Evolutionary conservation across 1,139 yeast species (phyloP).

Genomic region (Geotrichum cucujoidarum): DNA sequence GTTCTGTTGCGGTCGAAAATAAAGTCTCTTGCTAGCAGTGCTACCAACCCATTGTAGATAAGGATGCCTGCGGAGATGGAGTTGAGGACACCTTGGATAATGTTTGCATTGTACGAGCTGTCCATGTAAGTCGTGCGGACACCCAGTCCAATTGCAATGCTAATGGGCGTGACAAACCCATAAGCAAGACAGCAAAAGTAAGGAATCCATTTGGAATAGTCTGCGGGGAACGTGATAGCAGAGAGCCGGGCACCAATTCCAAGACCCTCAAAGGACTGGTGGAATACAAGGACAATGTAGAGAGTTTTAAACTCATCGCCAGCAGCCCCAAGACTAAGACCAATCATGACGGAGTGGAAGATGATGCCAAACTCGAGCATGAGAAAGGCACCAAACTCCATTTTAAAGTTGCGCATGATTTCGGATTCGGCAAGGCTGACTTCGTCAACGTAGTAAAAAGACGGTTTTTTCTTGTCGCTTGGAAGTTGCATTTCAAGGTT

Average conservation of each 20-base stretch:
- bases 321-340: constrained; percentile 58
- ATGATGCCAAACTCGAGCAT: constrained; percentile 65
- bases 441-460: neutral
- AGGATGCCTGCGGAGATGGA: constrained; percentile 80
- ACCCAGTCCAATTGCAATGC: constrained; percentile 81
- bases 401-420: neutral
- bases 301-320: constrained; percentile 60
- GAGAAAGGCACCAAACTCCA: constrained; percentile 44
- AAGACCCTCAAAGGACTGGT: constrained; percentile 77
- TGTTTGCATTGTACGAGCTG: constrained; percentile 54
- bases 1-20: constrained; percentile 43
- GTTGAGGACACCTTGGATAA: constrained; percentile 75
- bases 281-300: constrained; percentile 71
- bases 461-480: neutral
- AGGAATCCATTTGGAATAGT: constrained; percentile 44
- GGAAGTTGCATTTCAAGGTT: neutral
- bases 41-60: constrained; percentile 76
- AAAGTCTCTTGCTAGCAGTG: constrained; percentile 81
- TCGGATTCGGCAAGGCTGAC: constrained; percentile 1
- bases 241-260: constrained; percentile 85
- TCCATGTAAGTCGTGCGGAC: constrained; percentile 61
- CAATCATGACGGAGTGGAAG: constrained; percentile 67
- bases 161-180: constrained; percentile 68
- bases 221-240: constrained; percentile 44
- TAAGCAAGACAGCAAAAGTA: constrained; percentile 55